phyloP scores from a whole-genome alignment of 2,329 filamentous ascomycete species.

The Coleophoma eucalyptorum region DNA sequence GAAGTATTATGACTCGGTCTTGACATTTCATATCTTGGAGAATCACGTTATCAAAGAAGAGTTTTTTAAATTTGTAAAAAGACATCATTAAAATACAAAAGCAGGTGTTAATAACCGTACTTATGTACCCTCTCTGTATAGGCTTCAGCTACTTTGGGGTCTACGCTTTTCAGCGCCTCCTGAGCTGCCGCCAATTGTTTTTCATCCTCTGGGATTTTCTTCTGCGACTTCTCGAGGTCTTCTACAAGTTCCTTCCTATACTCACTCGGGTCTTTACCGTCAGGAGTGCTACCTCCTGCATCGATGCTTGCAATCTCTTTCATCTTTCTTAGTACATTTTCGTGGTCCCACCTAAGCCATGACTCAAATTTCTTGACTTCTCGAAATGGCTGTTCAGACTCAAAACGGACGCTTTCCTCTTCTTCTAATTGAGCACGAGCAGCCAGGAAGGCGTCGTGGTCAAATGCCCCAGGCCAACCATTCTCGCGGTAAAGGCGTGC shows the following conservation, averaged over 20 bases:
- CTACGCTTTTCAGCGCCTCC: neutral
- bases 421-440: neutral
- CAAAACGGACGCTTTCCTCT: neutral
- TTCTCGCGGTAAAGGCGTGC: constrained; percentile 5
- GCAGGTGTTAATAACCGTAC: too few species aligned
- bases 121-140: constrained; percentile 1
- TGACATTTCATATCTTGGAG: too few species aligned
- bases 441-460: neutral
- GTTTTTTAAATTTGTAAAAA: too few species aligned
- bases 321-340: neutral
- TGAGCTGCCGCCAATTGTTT: constrained; percentile 2
- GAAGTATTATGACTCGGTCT: too few species aligned
- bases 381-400: constrained; percentile 1
- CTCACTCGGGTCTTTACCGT: neutral
- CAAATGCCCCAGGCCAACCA: constrained; percentile 7
- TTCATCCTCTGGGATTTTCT: neutral
- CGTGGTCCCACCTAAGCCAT: neutral
- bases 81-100: too few species aligned
- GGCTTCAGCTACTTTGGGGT: neutral
- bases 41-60: too few species aligned
- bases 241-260: constrained; percentile 3
- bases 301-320: neutral
- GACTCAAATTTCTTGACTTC: neutral
- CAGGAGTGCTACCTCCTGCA: neutral
- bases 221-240: neutral